Conservation (phyloP, 805 yeast genomes). For the Candida berthetii region DNA sequence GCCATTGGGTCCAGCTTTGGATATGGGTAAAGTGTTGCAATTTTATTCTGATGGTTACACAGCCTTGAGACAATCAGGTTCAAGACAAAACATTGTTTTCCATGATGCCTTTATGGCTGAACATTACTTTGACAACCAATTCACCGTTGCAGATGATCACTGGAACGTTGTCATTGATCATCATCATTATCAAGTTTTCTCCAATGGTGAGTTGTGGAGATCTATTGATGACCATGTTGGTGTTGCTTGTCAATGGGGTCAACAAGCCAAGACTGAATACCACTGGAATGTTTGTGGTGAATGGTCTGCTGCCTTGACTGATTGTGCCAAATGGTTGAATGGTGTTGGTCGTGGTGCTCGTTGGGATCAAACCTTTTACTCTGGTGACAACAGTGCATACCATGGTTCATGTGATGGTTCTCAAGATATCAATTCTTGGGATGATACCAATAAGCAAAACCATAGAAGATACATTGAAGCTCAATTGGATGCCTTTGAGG, state of each 20-base stretch:
- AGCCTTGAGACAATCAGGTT: slow-evolving; percentile 49
- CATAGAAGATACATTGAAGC: slow-evolving; percentile 79
- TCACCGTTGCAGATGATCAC: slow-evolving; percentile 33
- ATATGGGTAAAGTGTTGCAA: slow-evolving; percentile 48
- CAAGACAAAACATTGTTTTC: slow-evolving; percentile 53
- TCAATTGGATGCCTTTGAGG: slow-evolving; percentile 79
- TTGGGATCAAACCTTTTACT: slow-evolving; percentile 53
- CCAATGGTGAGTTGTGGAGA: slow-evolving; percentile 51
- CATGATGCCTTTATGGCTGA: slow-evolving; percentile 77
- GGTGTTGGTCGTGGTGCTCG: slow-evolving; percentile 84
- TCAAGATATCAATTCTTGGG: slow-evolving; percentile 49
- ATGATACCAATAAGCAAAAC: slow-evolving; percentile 44
- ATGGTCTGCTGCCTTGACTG: slow-evolving; percentile 90
- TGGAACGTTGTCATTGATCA: slow-evolving; percentile 80
- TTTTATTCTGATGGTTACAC: slow-evolving; percentile 63
- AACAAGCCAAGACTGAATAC: slow-evolving; percentile 37
- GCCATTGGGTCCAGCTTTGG: slow-evolving; percentile 72
- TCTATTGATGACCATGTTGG: slow-evolving; percentile 56
- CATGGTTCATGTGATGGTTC: slow-evolving; percentile 59
- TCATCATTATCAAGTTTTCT: slow-evolving; percentile 87
- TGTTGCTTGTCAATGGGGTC: slow-evolving; percentile 46
- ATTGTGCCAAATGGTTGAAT: slow-evolving; percentile 84
- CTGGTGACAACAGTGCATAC: slow-evolving; percentile 29
- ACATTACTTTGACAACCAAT: slow-evolving; percentile 57
- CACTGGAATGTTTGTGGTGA: slow-evolving; percentile 84